Evolutionary conservation across 768 basidiomycete genomes (phyloP), one percentile per base, ranked within the genome.

Genomic region (Naganishia friedmannii): DNA sequence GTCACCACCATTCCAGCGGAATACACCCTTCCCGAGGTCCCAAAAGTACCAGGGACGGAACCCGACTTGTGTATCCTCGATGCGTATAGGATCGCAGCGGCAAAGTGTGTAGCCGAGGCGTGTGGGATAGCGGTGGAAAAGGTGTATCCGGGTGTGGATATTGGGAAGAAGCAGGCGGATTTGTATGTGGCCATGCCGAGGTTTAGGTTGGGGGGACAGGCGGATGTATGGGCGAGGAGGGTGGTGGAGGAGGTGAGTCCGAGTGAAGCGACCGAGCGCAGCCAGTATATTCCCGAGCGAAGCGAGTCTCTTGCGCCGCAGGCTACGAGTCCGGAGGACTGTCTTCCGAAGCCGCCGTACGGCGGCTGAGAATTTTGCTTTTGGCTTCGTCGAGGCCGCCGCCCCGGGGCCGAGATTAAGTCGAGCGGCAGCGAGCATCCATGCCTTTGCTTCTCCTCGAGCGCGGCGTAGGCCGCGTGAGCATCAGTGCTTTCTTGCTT

Each of bases 121-220:
- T 78, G 75, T 68, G 77, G 70, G 3, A 69, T 82, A 29, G 72
- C 77, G 6, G 71, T 92, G 31, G 90, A 90, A 48, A 87, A 91
- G 76, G 92, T 88, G 0, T 96, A 91, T 81, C 79, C 85, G 28
- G 93, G 91, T 26, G 89, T 96, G 0, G 90, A 93, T 78, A 90
- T 89, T 73, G 92, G 76, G 42, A 92, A 94, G 82, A 94, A 94
- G 82, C 92, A 90, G n/a, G 88, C 86, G 53, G 95, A 98, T 82
- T 93, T 96, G 74, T 90, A 90, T 0, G 86, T 97, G 23, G 93
- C 95, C 0, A 81, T 97, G 58, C 91, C 93, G n/a, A 86, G 94
- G 72, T 97, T 94, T 83, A 85, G 91, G 67, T 83, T 95, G 29
- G 88, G 88, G 9, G 92, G 88, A 23, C 93, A 93, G 77, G 85